Conservation (phyloP, 805 yeast genomes). For the Candida succiphila region DNA sequence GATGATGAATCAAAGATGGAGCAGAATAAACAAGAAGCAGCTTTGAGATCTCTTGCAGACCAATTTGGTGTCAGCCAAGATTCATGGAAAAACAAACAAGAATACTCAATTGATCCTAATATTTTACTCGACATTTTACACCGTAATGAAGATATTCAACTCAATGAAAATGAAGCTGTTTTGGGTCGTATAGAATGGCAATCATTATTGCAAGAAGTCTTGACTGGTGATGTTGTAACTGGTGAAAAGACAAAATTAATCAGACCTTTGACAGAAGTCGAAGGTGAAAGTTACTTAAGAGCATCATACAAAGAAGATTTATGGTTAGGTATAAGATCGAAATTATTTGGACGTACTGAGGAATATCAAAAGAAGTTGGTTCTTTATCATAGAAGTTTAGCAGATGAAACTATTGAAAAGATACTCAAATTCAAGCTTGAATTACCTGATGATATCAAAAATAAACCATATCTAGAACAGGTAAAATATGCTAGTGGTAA, state of each 20-base stretch:
- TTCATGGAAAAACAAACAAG: slow-evolving; percentile 23
- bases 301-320: slow-evolving; percentile 57
- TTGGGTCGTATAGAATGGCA: slow-evolving; percentile 92
- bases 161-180: slow-evolving; percentile 25
- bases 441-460: slow-evolving; percentile 23
- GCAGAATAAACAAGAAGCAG: slow-evolving; percentile 16
- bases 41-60: slow-evolving; percentile 19
- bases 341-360: slow-evolving; percentile 67
- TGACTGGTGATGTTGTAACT: slow-evolving; percentile 90
- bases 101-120: slow-evolving; percentile 25
- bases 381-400: slow-evolving; percentile 57
- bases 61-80: slow-evolving; percentile 22
- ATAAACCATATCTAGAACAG: slow-evolving; percentile 11
- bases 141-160: slow-evolving; percentile 25
- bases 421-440: slow-evolving; percentile 53
- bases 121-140: slow-evolving; percentile 21
- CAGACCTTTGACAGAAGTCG: slow-evolving; percentile 31
- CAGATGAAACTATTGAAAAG: slow-evolving; percentile 64
- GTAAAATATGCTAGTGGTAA: slow-evolving; percentile 31
- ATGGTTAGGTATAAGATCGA: slow-evolving; percentile 85
- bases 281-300: slow-evolving; percentile 37
- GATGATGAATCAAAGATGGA: slow-evolving; percentile 5
- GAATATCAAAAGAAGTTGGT: slow-evolving; percentile 69
- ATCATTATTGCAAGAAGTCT: slow-evolving; percentile 78
- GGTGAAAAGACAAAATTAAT: slow-evolving; percentile 78